Evolutionary conservation across 306 rosid species (phyloP).

Genomic region (Prosopis cineraria): DNA sequence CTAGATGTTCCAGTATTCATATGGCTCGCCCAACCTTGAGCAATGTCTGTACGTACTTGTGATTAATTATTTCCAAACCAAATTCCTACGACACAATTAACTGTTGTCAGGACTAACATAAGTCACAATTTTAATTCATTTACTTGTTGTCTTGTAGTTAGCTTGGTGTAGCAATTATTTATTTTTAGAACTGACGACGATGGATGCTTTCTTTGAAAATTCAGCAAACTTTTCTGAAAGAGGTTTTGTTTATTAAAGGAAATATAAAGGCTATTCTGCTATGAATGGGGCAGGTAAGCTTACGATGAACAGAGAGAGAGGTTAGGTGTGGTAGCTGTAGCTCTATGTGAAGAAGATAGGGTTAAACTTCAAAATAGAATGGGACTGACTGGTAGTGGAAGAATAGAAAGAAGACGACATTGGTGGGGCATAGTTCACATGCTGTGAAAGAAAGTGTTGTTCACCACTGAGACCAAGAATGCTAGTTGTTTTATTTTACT

Average conservation of each 20-base stretch:
- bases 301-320: background rate
- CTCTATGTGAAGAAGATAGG: slow-evolving; percentile 28
- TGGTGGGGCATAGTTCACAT: slow-evolving; percentile 34
- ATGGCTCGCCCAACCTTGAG: background rate
- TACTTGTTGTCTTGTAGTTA: background rate
- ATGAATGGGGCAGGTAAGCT: slow-evolving; percentile 29
- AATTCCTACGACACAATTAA: background rate
- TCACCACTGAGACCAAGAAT: too few relatives aligned
- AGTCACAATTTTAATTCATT: background rate
- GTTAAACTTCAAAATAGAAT: slow-evolving; percentile 7
- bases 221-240: background rate
- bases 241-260: background rate
- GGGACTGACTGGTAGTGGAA: slow-evolving; percentile 35
- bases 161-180: background rate
- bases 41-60: background rate
- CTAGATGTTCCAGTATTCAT: background rate
- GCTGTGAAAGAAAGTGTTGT: slow-evolving; percentile 33
- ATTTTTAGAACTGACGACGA: background rate
- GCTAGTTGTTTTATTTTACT: background rate
- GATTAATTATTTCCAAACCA: background rate
- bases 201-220: background rate
- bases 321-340: slow-evolving; percentile 41
- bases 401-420: slow-evolving; percentile 17
- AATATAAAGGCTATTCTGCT: background rate
- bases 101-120: background rate